These are phyloP conservation scores for Pseudomonodictys pantanalensis DNA, from an alignment of 495 filamentous ascomycete genomes.

Conservation along the genomic window DNA sequence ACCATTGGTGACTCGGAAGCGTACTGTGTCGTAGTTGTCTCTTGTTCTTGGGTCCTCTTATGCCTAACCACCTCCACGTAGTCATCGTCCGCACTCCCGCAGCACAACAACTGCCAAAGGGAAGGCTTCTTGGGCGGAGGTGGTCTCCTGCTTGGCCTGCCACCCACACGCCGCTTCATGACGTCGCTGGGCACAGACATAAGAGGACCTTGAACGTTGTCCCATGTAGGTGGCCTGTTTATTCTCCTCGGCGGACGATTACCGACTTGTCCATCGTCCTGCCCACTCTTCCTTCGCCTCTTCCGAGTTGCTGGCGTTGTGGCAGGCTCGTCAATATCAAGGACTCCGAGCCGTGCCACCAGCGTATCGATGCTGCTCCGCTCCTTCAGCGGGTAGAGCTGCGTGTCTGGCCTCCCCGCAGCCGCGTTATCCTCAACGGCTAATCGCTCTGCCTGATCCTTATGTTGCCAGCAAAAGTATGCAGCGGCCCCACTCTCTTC, in stretches of 20 bases:
- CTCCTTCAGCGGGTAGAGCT: constrained; percentile 48
- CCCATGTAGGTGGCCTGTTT: constrained; percentile 38
- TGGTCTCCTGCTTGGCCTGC: constrained; percentile 1
- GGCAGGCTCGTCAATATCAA: constrained; percentile 54
- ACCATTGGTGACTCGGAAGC: background rate
- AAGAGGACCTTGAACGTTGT: constrained; percentile 43
- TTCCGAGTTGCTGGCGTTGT: background rate
- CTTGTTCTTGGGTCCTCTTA: constrained; percentile 19
- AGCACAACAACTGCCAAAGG: constrained; percentile 38
- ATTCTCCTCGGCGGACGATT: constrained; percentile 11
- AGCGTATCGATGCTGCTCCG: constrained; percentile 80
- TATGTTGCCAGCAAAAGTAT: constrained; percentile 92
- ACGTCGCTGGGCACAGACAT: constrained; percentile 38
- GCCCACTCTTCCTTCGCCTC: constrained; percentile 18
- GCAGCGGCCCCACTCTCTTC: constrained; percentile 48
- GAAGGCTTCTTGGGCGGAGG: constrained; percentile 32
- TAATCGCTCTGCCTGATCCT: constrained; percentile 66
- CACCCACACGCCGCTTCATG: constrained; percentile 8
- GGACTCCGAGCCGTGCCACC: constrained; percentile 71
- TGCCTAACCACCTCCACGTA: constrained; percentile 44
- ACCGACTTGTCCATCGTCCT: constrained; percentile 32
- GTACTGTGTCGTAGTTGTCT: constrained; percentile 15
- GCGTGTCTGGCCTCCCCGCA: constrained; percentile 24
- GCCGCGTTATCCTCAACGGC: constrained; percentile 20
- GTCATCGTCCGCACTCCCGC: constrained; percentile 37